Conservation (phyloP, 768 basidiomycete genomes). For the Tylopilus vinaceipallidus region DNA sequence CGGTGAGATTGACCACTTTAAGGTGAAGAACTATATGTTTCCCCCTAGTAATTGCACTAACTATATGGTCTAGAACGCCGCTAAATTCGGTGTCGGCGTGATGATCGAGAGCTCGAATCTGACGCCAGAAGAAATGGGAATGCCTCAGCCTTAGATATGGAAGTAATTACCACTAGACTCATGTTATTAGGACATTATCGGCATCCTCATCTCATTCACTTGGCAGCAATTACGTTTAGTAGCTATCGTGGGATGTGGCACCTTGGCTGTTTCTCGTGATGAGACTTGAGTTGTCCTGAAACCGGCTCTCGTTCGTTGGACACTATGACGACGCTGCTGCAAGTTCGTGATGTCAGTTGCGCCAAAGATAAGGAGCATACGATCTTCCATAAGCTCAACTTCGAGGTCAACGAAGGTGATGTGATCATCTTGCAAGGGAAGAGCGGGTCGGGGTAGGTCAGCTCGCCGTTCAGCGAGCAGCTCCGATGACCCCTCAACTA, state of each 20-base stretch:
- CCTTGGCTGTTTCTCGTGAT: too few relatives aligned
- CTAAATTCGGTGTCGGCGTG: slow-evolving; percentile 95
- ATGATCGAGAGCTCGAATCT: slow-evolving; percentile 89
- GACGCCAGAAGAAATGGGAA: slow-evolving; percentile 81
- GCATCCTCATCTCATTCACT: slow-evolving; percentile 19
- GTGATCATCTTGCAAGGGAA: slow-evolving; percentile 75
- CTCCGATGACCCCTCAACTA: slow-evolving; percentile 16
- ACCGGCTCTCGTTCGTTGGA: too few relatives aligned
- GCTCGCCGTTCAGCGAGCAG: neutral
- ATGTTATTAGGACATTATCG: slow-evolving; percentile 21
- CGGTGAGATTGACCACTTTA: slow-evolving; percentile 99
- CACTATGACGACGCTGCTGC: slow-evolving; percentile 40
- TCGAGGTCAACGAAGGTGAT: slow-evolving; percentile 69
- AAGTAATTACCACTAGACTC: slow-evolving; percentile 29
- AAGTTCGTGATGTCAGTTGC: slow-evolving; percentile 52
- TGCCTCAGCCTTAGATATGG: slow-evolving; percentile 46
- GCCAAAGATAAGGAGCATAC: slow-evolving; percentile 42
- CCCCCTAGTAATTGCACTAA: neutral
- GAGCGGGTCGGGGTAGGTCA: slow-evolving; percentile 67
- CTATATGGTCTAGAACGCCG: slow-evolving; percentile 62
- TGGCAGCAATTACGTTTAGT: neutral
- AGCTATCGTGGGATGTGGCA: slow-evolving; percentile 21
- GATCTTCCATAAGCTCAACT: slow-evolving; percentile 60
- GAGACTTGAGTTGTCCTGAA: too few relatives aligned
- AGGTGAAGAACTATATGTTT: slow-evolving; percentile 49